Percentiles rank a stretch among this genome's conserved stretches.
phyloP scores from a whole-genome alignment of 805 yeast genomes.

The Scheffersomyces spartinae region DNA sequence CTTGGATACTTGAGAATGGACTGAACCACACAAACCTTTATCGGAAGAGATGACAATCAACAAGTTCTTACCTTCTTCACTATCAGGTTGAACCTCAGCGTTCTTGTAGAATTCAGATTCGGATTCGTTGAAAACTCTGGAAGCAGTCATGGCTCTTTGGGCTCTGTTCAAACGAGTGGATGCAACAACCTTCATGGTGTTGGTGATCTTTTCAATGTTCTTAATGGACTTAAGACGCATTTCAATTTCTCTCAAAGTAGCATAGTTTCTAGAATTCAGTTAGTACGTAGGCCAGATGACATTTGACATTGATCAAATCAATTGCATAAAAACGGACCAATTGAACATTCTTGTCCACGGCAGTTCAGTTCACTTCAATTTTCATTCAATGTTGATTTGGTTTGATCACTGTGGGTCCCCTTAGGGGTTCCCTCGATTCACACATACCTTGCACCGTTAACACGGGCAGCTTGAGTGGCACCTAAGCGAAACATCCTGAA shows the following conservation, averaged over 20 bases:
- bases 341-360: not conserved
- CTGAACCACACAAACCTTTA: constrained; percentile 98
- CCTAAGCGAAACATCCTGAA: constrained; percentile 13
- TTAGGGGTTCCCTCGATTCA: not conserved
- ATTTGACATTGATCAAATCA: not conserved
- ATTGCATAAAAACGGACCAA: not conserved
- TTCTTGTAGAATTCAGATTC: constrained; percentile 69
- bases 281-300: constrained; percentile 6
- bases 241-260: constrained; percentile 97
- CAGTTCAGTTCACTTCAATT: not conserved
- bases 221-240: constrained; percentile 95
- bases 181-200: constrained; percentile 99
- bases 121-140: constrained; percentile 74
- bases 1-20: constrained; percentile 91
- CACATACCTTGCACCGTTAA: constrained; percentile 2
- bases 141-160: constrained; percentile 83
- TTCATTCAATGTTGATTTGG: not conserved
- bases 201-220: constrained; percentile 98
- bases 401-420: not conserved
- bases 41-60: constrained; percentile 87
- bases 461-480: constrained; percentile 9
- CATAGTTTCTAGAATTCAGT: constrained; percentile 63
- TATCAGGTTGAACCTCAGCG: constrained; percentile 63
- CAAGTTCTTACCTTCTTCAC: constrained; percentile 49
- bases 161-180: constrained; percentile 94